These are phyloP conservation scores for Eucalyptus marginata DNA, from an alignment of 345 rosid species.

Conservation along the genomic window DNA sequence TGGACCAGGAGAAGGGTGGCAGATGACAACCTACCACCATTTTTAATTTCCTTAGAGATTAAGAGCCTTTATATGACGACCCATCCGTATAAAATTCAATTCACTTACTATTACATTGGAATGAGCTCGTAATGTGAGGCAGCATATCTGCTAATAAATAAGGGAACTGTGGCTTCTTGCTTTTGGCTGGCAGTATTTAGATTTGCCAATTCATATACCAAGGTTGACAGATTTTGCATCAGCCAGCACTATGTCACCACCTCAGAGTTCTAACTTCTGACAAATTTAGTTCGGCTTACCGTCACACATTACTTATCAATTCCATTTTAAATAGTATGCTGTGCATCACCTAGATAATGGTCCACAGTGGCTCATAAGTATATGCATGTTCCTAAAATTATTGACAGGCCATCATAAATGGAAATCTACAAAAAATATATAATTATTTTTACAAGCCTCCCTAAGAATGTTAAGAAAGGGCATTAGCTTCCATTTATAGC, in stretches of 20 bases:
- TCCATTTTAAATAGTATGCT: neutral
- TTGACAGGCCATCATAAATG: neutral
- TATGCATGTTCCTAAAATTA: neutral
- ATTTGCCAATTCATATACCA: neutral
- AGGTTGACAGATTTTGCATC: neutral
- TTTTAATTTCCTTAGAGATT: neutral
- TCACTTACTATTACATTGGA: neutral
- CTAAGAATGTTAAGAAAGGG: neutral
- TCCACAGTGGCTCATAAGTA: neutral
- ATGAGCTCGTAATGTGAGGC: neutral
- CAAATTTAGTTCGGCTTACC: neutral
- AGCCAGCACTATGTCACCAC: neutral
- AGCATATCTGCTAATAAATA: neutral
- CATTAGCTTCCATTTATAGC: neutral
- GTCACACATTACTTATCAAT: neutral
- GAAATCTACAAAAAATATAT: neutral
- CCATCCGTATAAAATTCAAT: neutral
- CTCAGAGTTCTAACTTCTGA: neutral
- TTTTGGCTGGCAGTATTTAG: neutral
- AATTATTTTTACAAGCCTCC: neutral
- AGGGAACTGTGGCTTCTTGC: neutral
- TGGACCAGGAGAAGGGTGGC: neutral
- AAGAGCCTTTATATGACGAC: neutral
- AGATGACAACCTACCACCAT: neutral
- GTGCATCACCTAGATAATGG: neutral